Evolutionary conservation across 1,284 basidiomycete species (phyloP).

Genomic region (Moniliella sp.): DNA sequence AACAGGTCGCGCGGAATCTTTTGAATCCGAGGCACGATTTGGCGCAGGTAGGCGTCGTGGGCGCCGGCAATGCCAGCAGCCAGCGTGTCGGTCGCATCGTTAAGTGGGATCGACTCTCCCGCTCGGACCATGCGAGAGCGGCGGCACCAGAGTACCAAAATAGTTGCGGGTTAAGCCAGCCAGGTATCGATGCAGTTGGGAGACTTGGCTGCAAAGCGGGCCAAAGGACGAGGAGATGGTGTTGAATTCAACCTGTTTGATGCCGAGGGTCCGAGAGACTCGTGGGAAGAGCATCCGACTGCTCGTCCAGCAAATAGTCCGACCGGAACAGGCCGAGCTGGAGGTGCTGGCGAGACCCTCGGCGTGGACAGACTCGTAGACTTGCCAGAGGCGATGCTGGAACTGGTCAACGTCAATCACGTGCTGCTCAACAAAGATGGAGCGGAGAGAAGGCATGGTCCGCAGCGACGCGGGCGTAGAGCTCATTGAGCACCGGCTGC

Average conservation of each 20-base stretch:
- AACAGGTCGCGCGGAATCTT: conserved; percentile 11
- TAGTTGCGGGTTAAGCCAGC: conserved; percentile 2
- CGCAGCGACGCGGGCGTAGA: conserved; percentile 64
- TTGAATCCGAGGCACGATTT: too few relatives aligned
- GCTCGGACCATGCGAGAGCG: not conserved
- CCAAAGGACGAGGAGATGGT: conserved; percentile 87
- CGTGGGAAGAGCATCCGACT: not conserved
- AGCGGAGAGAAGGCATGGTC: conserved; percentile 59
- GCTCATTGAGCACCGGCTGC: conserved; percentile 57
- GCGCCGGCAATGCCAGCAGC: conserved; percentile 56
- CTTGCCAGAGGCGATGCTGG: conserved; percentile 59
- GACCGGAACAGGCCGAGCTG: conserved; percentile 84
- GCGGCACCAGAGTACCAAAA: not conserved
- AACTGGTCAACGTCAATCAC: conserved; percentile 70
- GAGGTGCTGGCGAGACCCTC: conserved; percentile 45
- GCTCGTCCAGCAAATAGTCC: conserved; percentile 70
- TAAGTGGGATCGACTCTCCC: conserved; percentile 43
- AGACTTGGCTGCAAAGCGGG: conserved; percentile 50
- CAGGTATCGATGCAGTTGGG: conserved; percentile 46
- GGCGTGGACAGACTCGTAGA: conserved; percentile 56
- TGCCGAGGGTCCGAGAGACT: conserved; percentile 33
- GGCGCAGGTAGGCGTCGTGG: conserved; percentile 50
- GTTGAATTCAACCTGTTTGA: conserved; percentile 97
- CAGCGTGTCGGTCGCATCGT: conserved; percentile 51
- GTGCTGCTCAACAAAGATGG: conserved; percentile 51